These are phyloP conservation scores for Laburnicola sp. DNA, from an alignment of 2,329 filamentous ascomycete genomes.

Conservation along the genomic window DNA sequence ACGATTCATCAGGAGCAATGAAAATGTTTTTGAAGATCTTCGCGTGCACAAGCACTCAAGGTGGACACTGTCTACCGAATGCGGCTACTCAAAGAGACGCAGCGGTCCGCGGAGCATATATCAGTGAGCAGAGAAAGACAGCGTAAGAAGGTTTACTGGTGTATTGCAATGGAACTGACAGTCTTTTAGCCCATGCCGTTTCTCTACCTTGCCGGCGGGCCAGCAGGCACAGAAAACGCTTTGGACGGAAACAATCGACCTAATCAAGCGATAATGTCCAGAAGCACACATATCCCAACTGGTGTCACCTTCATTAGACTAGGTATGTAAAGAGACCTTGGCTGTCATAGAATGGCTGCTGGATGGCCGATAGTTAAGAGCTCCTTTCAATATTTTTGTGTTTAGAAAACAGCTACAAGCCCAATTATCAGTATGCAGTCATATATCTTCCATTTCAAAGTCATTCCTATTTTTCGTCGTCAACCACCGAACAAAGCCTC, in stretches of 20 bases:
- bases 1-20: constrained; percentile 9
- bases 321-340: too few species aligned
- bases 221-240: constrained; percentile 43
- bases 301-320: too few species aligned
- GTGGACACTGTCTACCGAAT: constrained; percentile 12
- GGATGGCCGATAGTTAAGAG: too few species aligned
- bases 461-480: too few species aligned
- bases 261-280: constrained; percentile 4
- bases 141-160: constrained; percentile 7
- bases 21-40: constrained; percentile 10
- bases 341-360: too few species aligned
- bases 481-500: too few species aligned
- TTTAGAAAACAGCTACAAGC: too few species aligned
- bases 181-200: constrained; percentile 8
- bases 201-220: constrained; percentile 33
- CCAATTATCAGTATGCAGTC: too few species aligned
- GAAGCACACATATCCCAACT: too few species aligned
- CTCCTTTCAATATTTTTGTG: too few species aligned
- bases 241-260: constrained; percentile 46
- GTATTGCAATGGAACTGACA: background rate
- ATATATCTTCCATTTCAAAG: too few species aligned
- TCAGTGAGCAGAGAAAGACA: constrained; percentile 17
- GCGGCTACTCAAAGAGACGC: constrained; percentile 10
- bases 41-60: constrained; percentile 14
- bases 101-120: constrained; percentile 16